Percentiles rank a stretch among this genome's conserved stretches.
Evolutionary conservation across 2,329 filamentous ascomycete species (phyloP).

Genomic region (Fusarium longipes): DNA sequence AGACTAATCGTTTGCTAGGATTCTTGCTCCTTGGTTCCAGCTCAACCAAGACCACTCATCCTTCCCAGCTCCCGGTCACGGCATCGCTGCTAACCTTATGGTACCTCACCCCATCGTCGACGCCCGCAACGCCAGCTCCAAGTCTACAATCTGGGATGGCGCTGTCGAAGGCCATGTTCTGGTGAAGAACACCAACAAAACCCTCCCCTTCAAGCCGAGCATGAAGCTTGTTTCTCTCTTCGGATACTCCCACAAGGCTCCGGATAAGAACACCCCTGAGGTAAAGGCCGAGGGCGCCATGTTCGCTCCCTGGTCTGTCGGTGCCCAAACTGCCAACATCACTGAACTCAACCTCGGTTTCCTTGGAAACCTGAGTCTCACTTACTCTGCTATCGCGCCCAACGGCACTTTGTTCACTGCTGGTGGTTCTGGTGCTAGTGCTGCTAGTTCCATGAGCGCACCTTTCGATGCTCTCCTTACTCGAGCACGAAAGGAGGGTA

Average conservation of each 20-base stretch:
- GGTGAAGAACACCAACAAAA: constrained; percentile 10
- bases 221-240: constrained; percentile 15
- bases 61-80: neutral
- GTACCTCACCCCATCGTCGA: constrained; percentile 7
- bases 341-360: constrained; percentile 8
- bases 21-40: constrained; percentile 16
- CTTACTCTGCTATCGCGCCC: constrained; percentile 1
- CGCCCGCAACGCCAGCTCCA: constrained; percentile 4
- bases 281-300: neutral
- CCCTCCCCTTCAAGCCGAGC: neutral
- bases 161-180: constrained; percentile 18
- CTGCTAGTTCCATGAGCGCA: neutral
- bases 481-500: neutral
- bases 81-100: neutral
- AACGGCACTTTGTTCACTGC: constrained; percentile 9
- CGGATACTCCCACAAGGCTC: constrained; percentile 12
- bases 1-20: no score
- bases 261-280: constrained; percentile 12
- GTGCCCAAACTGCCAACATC: constrained; percentile 7
- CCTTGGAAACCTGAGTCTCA: neutral
- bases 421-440: constrained; percentile 12
- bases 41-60: constrained; percentile 12
- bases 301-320: neutral
- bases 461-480: constrained; percentile 8
- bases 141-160: neutral